Percentiles rank a stretch among this genome's conserved stretches.
Evolutionary conservation across 148 eudicot species (phyloP).

Genomic region (Camellia lanceoleosa): DNA sequence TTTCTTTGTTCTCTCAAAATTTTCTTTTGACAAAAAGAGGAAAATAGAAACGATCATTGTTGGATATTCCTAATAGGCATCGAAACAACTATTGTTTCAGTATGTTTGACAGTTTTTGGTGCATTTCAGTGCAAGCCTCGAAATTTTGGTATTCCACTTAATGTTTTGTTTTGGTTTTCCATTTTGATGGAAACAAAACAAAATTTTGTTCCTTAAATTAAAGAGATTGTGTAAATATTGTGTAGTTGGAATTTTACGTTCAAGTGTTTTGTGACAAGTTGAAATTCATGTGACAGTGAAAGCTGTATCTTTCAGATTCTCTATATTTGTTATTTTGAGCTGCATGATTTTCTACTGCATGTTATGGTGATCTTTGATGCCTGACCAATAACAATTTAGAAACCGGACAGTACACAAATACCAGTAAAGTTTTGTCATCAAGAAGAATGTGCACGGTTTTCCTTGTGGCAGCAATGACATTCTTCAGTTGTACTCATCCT

Average conservation of each 20-base stretch:
- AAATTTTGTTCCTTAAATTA: too few relatives aligned
- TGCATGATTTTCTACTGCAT: neutral
- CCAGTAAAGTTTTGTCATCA: neutral
- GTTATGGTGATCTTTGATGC: neutral
- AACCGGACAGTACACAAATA: neutral
- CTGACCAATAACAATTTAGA: neutral
- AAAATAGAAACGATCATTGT: too few relatives aligned
- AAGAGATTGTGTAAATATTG: neutral
- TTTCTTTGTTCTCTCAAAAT: too few relatives aligned
- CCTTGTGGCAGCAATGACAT: neutral
- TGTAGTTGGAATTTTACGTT: neutral
- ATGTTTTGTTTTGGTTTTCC: too few relatives aligned
- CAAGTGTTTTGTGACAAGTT: neutral
- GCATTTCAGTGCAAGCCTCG: too few relatives aligned
- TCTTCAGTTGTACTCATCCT: neutral
- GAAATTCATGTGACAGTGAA: neutral
- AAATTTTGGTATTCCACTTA: too few relatives aligned
- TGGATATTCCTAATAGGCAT: too few relatives aligned
- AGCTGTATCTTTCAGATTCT: neutral
- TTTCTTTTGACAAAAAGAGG: too few relatives aligned
- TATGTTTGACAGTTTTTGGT: too few relatives aligned
- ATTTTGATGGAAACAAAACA: too few relatives aligned
- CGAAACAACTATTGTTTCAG: too few relatives aligned
- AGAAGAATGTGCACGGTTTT: neutral
- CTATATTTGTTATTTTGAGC: neutral